These are phyloP conservation scores for Acanthamoeba castellanii DNA, from an alignment of 208 protist genomes.

Conservation along the genomic window DNA sequence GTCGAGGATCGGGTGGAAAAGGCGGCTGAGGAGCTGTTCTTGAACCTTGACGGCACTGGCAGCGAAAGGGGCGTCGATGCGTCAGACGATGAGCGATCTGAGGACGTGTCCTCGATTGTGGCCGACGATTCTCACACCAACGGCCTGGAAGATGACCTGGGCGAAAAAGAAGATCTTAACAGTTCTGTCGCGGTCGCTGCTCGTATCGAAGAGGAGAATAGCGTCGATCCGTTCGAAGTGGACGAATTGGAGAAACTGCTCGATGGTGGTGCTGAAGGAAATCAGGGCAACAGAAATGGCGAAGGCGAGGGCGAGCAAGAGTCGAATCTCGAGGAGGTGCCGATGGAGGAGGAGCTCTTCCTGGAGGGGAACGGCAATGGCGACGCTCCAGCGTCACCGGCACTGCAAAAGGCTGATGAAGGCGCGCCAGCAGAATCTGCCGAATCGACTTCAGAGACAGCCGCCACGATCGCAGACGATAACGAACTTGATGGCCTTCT, in stretches of 20 bases:
- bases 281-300: background rate
- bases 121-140: background rate
- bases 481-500: constrained; percentile 18
- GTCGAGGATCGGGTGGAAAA: background rate
- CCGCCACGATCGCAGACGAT: background rate
- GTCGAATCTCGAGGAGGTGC: constrained; percentile 38
- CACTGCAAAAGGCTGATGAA: background rate
- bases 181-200: background rate
- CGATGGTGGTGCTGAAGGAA: background rate
- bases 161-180: background rate
- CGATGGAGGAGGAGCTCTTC: constrained; percentile 16
- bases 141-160: background rate
- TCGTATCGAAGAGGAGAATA: constrained; percentile 12
- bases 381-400: background rate
- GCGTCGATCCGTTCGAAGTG: background rate
- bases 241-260: constrained; percentile 42
- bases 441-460: background rate
- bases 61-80: no score
- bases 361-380: background rate
- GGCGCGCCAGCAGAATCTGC: background rate
- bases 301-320: background rate
- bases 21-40: no score
- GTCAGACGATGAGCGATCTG: background rate
- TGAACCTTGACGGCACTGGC: no score
- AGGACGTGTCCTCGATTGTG: background rate